Percentiles rank a stretch among this genome's conserved stretches.
phyloP scores from a whole-genome alignment of 1,284 basidiomycete genomes.

The Rhodofomes roseus region DNA sequence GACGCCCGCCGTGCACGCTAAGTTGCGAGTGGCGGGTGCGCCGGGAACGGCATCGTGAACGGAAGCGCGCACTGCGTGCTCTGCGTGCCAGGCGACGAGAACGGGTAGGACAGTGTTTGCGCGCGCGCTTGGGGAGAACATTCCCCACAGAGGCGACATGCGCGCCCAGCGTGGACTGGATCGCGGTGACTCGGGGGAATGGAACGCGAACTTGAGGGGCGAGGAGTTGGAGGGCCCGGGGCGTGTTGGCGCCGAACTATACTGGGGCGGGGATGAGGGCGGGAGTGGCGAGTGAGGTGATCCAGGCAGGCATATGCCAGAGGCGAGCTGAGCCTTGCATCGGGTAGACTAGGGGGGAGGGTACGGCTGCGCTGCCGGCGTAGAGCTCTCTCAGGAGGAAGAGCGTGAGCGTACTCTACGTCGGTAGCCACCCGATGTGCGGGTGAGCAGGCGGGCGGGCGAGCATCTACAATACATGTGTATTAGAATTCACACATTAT shows the following conservation, averaged over 20 bases:
- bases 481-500: too few species aligned
- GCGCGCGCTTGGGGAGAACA: not conserved
- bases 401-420: slow-evolving; percentile 25
- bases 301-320: not conserved
- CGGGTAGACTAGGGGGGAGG: not conserved
- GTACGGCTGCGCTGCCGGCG: slow-evolving; percentile 5
- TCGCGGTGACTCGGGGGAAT: not conserved
- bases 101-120: not conserved
- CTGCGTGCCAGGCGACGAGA: not conserved
- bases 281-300: slow-evolving; percentile 4
- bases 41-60: slow-evolving; percentile 25
- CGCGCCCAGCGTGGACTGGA: not conserved
- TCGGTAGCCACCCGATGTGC: too few species aligned
- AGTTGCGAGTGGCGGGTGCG: slow-evolving; percentile 21
- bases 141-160: not conserved
- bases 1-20: slow-evolving; percentile 26
- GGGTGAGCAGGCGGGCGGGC: too few species aligned
- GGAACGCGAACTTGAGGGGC: not conserved
- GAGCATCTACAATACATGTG: too few species aligned
- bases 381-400: slow-evolving; percentile 25
- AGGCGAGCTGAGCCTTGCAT: not conserved
- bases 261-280: slow-evolving; percentile 3
- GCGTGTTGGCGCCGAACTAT: not conserved
- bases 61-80: slow-evolving; percentile 16
- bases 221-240: not conserved